Conservation (phyloP, 345 rosid genomes). For the Melaleuca alternifolia region DNA sequence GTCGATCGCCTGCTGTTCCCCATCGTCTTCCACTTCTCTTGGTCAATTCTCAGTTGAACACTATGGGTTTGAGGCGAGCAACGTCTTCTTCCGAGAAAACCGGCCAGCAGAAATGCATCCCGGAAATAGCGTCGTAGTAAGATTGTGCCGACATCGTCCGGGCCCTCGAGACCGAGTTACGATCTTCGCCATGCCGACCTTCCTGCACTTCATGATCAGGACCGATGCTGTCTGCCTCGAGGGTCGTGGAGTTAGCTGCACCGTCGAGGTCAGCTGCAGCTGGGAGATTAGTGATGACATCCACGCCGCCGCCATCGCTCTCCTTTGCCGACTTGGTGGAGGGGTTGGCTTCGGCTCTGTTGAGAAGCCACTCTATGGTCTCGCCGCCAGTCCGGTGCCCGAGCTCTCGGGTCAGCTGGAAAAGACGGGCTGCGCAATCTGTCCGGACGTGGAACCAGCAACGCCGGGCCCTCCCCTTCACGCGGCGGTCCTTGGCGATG, state of each 20-base stretch:
- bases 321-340: background rate
- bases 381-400: conserved; percentile 12
- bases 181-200: background rate
- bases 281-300: background rate
- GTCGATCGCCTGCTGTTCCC: background rate
- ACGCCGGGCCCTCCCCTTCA: conserved; percentile 13
- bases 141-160: background rate
- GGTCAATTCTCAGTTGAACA: background rate
- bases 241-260: background rate
- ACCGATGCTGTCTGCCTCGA: background rate
- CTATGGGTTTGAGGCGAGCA: background rate
- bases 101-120: background rate
- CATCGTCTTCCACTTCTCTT: background rate
- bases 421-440: conserved; percentile 7
- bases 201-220: background rate
- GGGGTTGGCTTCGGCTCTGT: conserved; percentile 1
- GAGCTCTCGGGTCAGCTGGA: conserved; percentile 13
- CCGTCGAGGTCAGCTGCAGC: background rate
- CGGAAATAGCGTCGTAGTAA: background rate
- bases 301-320: background rate
- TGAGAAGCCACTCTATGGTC: conserved; percentile 28
- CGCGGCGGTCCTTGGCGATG: conserved; percentile 10
- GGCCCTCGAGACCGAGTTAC: background rate
- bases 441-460: conserved; percentile 5
- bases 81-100: background rate